Percentiles rank a stretch among this genome's conserved stretches.
Evolutionary conservation across 495 filamentous ascomycete species (phyloP).

Genomic region (Annulohypoxylon moriforme): DNA sequence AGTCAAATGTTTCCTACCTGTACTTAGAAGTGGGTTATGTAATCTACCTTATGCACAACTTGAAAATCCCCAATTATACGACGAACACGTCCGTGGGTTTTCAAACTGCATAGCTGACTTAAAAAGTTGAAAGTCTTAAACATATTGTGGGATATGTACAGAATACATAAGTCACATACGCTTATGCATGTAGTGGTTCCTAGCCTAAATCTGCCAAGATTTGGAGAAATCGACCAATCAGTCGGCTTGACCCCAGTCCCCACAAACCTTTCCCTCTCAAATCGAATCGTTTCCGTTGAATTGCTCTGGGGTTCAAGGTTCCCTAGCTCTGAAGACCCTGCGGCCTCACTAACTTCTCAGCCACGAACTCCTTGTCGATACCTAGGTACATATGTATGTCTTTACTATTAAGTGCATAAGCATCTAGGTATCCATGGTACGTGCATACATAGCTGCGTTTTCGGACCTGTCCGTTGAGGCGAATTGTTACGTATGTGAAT

Average conservation of each 20-base stretch:
- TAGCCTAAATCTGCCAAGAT: slow-evolving; percentile 40
- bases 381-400: not conserved
- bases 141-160: slow-evolving; percentile 6
- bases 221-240: slow-evolving; percentile 40
- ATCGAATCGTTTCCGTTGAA: slow-evolving; percentile 9
- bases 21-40: not conserved
- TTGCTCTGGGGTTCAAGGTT: slow-evolving; percentile 5
- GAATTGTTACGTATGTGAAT: slow-evolving; percentile 29
- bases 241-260: slow-evolving; percentile 40
- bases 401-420: slow-evolving; percentile 2
- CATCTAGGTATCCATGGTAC: not conserved
- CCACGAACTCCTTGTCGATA: slow-evolving; percentile 23
- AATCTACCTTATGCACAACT: not conserved
- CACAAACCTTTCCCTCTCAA: slow-evolving; percentile 23
- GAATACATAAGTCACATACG: not conserved
- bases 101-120: not conserved
- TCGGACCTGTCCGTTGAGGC: slow-evolving; percentile 24
- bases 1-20: too few species aligned
- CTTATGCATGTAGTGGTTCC: slow-evolving; percentile 15
- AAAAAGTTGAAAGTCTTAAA: not conserved
- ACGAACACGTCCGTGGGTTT: not conserved
- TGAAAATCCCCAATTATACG: not conserved
- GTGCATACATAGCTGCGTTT: not conserved
- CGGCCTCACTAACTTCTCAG: slow-evolving; percentile 7
- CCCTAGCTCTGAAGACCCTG: not conserved